Percentiles rank a stretch among this genome's conserved stretches.
These are phyloP conservation scores for Penicillium occitanis DNA, from an alignment of 2,329 filamentous ascomycete species.

Conservation along the genomic window DNA sequence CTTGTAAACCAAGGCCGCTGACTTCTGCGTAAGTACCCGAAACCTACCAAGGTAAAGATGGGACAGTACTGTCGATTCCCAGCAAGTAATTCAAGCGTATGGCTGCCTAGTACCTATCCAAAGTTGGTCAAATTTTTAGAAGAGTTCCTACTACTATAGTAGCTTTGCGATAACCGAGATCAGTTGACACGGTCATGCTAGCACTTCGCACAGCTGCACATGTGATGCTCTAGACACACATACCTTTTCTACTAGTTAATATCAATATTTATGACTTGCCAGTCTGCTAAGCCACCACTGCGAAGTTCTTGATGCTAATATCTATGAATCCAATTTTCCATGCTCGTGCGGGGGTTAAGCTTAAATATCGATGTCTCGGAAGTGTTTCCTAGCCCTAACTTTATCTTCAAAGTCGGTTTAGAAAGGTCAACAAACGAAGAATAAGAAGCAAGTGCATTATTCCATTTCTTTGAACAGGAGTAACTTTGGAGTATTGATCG, in stretches of 20 bases:
- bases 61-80: too few species aligned
- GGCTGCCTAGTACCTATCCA: too few species aligned
- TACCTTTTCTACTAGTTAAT: not conserved
- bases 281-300: not conserved
- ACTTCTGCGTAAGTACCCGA: too few species aligned
- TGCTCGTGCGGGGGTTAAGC: not conserved
- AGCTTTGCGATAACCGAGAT: not conserved
- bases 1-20: too few species aligned
- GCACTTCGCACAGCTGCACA: not conserved
- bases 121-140: too few species aligned
- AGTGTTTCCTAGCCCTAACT: not conserved
- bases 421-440: not conserved
- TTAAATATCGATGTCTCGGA: not conserved
- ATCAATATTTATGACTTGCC: not conserved
- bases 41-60: too few species aligned
- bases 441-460: not conserved
- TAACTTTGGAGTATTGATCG: not conserved
- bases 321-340: not conserved
- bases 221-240: not conserved
- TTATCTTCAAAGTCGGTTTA: not conserved
- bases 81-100: too few species aligned
- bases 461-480: not conserved
- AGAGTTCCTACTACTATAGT: too few species aligned
- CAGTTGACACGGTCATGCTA: not conserved
- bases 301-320: not conserved